Base-by-base conservation (phyloP, 192 early-diverging fungal species). In the Linnemannia hyalina region DNA sequence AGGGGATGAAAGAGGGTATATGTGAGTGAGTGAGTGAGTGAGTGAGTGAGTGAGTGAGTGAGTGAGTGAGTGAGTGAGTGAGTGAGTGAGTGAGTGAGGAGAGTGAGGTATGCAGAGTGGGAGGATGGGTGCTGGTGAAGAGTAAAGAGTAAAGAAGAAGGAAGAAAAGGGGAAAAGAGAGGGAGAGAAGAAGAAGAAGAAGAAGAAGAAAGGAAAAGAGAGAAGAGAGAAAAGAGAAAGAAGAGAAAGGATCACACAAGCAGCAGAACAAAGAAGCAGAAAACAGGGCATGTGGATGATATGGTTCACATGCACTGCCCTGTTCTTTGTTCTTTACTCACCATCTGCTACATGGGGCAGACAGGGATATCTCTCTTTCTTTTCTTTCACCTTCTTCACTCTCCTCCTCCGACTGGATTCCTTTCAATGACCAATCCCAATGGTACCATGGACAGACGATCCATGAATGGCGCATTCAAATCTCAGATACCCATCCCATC, bases 1-100 rank as follows among this genome's bases (percentile, higher is more conserved):
- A 68, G 75, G 63, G 65, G 63, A 77, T n/a, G 29, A 38, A 60
- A 69, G 26, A 69, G 46, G 44, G 65, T 23, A 42, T 60, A 18
- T 60, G 74, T 22, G 22, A 41, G 46, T 70, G 68, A 68, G 57
- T 16, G 47, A 49, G 46, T 29, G 55, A 46, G 6, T 40, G 46
- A 79, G 20, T 11, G 32, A 80, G 57, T n/a, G 47, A 68, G 46
- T 29, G 55, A 46, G 6, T 54, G 46, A 79, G 20, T 60, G 49
- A n/a, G 20, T 13, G 32, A 80, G 26, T 42, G 55, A 26, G 54
- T 16, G 47, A 49, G 46, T 29, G 55, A 46, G 6, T 40, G 46
- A 79, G 20, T 11, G 32, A 80, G 57, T n/a, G 47, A 68, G 46
- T 29, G 55, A 46, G 6, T 54, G 46, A 79, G 20, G 20, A 23